Percentiles rank a stretch among this genome's conserved stretches.
These are phyloP conservation scores for Zygoascus ofunaensis DNA, from an alignment of 805 yeast species.

Conservation along the genomic window DNA sequence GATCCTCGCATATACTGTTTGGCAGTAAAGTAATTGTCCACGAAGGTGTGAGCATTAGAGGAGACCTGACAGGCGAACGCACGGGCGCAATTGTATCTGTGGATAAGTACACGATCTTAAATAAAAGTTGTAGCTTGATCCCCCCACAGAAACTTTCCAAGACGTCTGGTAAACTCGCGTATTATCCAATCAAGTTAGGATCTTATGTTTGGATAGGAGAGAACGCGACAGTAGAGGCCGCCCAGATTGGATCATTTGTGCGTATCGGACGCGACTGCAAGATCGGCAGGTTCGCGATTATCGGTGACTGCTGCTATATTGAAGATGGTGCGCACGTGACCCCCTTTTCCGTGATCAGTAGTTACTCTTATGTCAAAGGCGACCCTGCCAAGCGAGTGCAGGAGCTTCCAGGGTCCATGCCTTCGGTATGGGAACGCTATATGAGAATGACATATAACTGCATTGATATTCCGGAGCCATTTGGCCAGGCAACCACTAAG, in stretches of 20 bases:
- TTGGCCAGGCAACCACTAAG: neutral
- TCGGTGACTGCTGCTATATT: constrained; percentile 32
- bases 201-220: constrained; percentile 30
- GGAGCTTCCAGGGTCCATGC: constrained; percentile 27
- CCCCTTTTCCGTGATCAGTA: constrained; percentile 29
- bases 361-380: constrained; percentile 25
- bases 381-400: constrained; percentile 19
- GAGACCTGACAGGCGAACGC: constrained; percentile 27
- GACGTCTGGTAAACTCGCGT: constrained; percentile 10
- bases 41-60: constrained; percentile 26
- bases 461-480: constrained; percentile 11
- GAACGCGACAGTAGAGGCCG: constrained; percentile 27
- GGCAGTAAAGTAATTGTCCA: constrained; percentile 31
- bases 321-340: constrained; percentile 28
- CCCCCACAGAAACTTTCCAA: constrained; percentile 25
- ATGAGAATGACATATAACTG: constrained; percentile 25
- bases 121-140: constrained; percentile 16
- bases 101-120: constrained; percentile 29
- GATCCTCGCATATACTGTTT: constrained; percentile 29
- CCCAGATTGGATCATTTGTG: constrained; percentile 32
- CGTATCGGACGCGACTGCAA: constrained; percentile 28
- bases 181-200: constrained; percentile 32
- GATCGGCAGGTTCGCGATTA: constrained; percentile 29
- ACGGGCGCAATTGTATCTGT: constrained; percentile 25
- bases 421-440: constrained; percentile 23